Evolutionary conservation across 1,139 yeast genomes (phyloP).

Genomic region (Geotrichum macrosporum): DNA sequence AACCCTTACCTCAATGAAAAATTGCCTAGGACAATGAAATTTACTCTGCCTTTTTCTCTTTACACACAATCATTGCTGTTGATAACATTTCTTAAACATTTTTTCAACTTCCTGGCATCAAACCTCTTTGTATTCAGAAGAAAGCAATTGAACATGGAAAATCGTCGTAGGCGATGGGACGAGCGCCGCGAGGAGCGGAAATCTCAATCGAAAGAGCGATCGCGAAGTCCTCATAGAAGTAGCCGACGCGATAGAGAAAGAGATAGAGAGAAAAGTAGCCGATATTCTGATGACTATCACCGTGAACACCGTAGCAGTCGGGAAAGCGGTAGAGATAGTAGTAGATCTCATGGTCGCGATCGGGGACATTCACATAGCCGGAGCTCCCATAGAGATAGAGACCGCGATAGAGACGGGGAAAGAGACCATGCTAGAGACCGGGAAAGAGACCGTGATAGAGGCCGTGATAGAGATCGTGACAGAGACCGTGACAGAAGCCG

Average conservation of each 20-base stretch:
- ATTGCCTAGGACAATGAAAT: too few species aligned
- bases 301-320: constrained; percentile 7
- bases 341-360: constrained; percentile 19
- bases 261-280: constrained; percentile 8
- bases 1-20: too few species aligned
- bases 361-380: constrained; percentile 19
- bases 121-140: background rate
- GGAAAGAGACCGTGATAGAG: too few species aligned
- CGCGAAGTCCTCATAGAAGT: constrained; percentile 11
- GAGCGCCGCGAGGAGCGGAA: constrained; percentile 16
- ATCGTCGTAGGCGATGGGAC: constrained; percentile 18
- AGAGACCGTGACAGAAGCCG: too few species aligned
- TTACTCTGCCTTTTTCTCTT: too few species aligned
- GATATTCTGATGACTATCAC: constrained; percentile 2
- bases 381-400: constrained; percentile 17
- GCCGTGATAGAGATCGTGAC: too few species aligned
- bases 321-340: constrained; percentile 15
- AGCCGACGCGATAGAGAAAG: constrained; percentile 12
- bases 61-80: too few species aligned
- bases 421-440: too few species aligned
- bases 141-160: constrained; percentile 12
- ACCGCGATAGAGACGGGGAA: too few species aligned
- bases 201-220: constrained; percentile 7
- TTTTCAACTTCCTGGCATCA: too few species aligned
- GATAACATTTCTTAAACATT: too few species aligned